Percentiles rank a stretch among this genome's conserved stretches.
phyloP scores from a whole-genome alignment of 148 eudicot species.

The Heliosperma pusillum region DNA sequence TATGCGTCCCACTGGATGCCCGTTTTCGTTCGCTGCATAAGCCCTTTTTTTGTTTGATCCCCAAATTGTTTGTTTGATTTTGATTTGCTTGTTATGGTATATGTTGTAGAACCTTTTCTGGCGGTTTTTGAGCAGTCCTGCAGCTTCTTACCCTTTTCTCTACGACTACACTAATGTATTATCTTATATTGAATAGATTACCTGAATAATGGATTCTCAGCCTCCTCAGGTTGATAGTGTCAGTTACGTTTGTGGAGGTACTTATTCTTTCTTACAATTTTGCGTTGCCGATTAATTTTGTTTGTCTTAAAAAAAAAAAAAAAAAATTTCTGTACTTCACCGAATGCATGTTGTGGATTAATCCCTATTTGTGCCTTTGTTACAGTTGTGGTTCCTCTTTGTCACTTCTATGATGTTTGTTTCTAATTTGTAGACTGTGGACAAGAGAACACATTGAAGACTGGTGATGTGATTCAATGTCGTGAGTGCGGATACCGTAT shows the following conservation, averaged over 20 bases:
- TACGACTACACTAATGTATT: neutral
- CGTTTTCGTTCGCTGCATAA: no score
- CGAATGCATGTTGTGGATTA: neutral
- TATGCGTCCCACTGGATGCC: no score
- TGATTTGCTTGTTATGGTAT: no score
- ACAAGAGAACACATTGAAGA: conserved; percentile 77
- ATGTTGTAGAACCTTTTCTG: no score
- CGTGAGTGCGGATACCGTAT: conserved; percentile 85
- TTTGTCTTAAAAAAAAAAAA: neutral
- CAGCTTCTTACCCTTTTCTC: neutral
- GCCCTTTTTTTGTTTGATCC: no score
- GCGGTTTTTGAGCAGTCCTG: no score
- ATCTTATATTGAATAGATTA: neutral
- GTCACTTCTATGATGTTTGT: neutral
- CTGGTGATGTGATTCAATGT: conserved; percentile 83
- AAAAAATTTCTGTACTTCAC: no score
- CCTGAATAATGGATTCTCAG: conserved; percentile 57
- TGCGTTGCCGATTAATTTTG: neutral
- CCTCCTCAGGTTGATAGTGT: conserved; percentile 73
- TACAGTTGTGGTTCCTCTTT: neutral
- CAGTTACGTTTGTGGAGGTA: conserved; percentile 76
- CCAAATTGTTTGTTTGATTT: no score
- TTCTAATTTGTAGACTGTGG: conserved; percentile 55
- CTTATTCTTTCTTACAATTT: neutral
- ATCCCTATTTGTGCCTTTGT: neutral